A percentile compares a stretch with the other conserved stretches of the same genome.
phyloP scores from a whole-genome alignment of 1,284 basidiomycete genomes.

The Rhizopogon hawkerae region DNA sequence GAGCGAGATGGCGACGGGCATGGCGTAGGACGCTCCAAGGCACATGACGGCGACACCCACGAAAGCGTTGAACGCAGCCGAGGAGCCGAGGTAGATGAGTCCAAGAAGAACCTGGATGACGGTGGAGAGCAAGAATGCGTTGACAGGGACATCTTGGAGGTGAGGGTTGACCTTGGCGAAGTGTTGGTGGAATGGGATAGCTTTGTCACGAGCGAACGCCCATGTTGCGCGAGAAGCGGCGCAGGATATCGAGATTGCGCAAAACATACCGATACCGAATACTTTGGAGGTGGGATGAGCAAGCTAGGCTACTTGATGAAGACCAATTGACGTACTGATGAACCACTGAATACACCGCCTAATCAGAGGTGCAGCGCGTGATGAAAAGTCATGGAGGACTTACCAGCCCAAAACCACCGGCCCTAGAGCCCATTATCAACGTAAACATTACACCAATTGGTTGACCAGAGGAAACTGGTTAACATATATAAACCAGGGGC shows the following conservation, averaged over 20 bases:
- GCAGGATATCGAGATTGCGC: conserved; percentile 53
- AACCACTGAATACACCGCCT: conserved; percentile 31
- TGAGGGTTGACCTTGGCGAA: conserved; percentile 42
- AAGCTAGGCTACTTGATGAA: conserved; percentile 9
- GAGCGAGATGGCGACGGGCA: conserved; percentile 43
- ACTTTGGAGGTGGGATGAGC: conserved; percentile 27
- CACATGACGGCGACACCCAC: conserved; percentile 49
- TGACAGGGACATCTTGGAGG: conserved; percentile 40
- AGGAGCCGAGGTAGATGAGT: conserved; percentile 45
- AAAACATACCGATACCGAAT: conserved; percentile 48
- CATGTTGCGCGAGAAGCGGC: conserved; percentile 62
- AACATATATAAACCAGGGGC: not conserved
- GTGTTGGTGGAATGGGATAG: conserved; percentile 47
- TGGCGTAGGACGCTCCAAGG: conserved; percentile 42
- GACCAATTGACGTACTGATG: conserved; percentile 32
- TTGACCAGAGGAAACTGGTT: conserved; percentile 48
- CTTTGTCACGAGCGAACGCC: conserved; percentile 64
- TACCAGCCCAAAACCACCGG: conserved; percentile 57
- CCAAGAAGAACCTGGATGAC: conserved; percentile 47
- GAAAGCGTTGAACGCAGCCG: conserved; percentile 49
- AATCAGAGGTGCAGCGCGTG: not conserved
- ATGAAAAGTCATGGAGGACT: conserved; percentile 10
- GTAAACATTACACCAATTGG: conserved; percentile 61
- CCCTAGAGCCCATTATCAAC: conserved; percentile 51
- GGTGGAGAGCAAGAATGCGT: conserved; percentile 52